Conservation (phyloP, 495 filamentous ascomycete genomes). For the Aspergillus bridgeri region DNA sequence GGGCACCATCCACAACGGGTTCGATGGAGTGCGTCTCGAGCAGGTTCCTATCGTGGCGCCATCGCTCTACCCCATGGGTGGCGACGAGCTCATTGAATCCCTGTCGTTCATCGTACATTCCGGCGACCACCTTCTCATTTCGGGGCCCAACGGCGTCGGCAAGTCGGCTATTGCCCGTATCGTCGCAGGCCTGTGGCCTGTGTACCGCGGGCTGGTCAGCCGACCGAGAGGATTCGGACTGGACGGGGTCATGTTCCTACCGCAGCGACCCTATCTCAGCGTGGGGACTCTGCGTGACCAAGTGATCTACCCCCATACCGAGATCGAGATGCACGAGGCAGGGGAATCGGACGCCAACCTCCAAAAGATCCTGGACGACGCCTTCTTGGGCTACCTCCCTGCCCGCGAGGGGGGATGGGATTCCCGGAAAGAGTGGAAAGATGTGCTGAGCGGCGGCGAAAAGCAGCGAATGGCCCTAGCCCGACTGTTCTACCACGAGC, state of each 20-base stretch:
- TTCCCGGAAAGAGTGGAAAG: slow-evolving; percentile 96
- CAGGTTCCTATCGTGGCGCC: slow-evolving; percentile 92
- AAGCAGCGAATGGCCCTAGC: slow-evolving; percentile 95
- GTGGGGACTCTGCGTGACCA: slow-evolving; percentile 96
- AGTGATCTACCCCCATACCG: slow-evolving; percentile 95
- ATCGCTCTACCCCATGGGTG: slow-evolving; percentile 70
- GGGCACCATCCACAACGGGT: slow-evolving; percentile 88
- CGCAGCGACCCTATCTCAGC: slow-evolving; percentile 89
- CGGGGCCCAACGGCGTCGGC: slow-evolving; percentile 91
- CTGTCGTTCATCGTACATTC: slow-evolving; percentile 82
- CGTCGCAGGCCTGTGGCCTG: slow-evolving; percentile 91
- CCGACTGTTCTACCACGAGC: slow-evolving; percentile 89
- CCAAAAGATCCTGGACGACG: slow-evolving; percentile 72
- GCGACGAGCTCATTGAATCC: slow-evolving; percentile 85
- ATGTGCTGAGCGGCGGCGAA: slow-evolving; percentile 94
- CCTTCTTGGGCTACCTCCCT: slow-evolving; percentile 82
- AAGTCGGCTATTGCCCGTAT: slow-evolving; percentile 89
- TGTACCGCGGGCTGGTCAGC: slow-evolving; percentile 87
- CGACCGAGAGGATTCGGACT: slow-evolving; percentile 74
- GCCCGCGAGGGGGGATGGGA: slow-evolving; percentile 96
- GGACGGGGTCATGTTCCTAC: slow-evolving; percentile 97
- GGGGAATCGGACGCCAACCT: slow-evolving; percentile 72
- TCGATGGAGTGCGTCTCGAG: slow-evolving; percentile 90
- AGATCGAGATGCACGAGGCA: slow-evolving; percentile 85
- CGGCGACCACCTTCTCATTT: slow-evolving; percentile 91